phyloP scores from a whole-genome alignment of 73 alveolate species.

The Stentor roeselii region DNA sequence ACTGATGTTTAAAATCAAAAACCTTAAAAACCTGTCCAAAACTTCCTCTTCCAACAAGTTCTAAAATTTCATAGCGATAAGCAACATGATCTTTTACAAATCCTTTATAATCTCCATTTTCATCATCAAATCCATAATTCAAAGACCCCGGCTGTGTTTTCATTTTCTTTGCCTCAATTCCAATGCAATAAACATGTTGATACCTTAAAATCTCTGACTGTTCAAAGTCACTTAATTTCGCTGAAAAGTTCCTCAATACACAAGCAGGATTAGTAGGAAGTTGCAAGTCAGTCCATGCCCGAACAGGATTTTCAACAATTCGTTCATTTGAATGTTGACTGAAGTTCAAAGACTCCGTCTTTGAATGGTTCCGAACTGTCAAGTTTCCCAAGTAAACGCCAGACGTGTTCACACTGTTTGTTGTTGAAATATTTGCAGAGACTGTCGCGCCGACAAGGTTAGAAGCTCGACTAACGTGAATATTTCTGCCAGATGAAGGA shows the following conservation, averaged over 20 bases:
- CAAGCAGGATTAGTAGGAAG: constrained; percentile 30
- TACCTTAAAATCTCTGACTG: constrained; percentile 30
- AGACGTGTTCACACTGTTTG: neutral
- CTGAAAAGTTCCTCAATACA: neutral
- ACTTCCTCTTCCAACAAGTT: constrained; percentile 88
- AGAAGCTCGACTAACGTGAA: neutral
- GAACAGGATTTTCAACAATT: neutral
- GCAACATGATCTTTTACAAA: constrained; percentile 71
- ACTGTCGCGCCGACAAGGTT: neutral
- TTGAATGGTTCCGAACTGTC: neutral
- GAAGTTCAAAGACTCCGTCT: neutral
- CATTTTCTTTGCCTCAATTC: constrained; percentile 16
- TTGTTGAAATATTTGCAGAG: neutral
- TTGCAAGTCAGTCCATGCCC: neutral
- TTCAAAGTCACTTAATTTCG: constrained; percentile 32
- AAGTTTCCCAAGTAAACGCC: neutral
- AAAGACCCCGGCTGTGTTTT: neutral
- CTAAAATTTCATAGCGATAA: constrained; percentile 82
- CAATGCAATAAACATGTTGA: constrained; percentile 30
- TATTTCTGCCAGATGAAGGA: neutral
- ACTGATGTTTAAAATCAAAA: constrained; percentile 69
- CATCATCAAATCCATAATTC: constrained; percentile 82
- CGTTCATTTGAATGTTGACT: neutral
- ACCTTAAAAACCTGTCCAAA: constrained; percentile 88
- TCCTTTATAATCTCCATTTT: constrained; percentile 75